Evolutionary conservation across 2,329 filamentous ascomycete genomes (phyloP).

Genomic region (Pseudocercospora cruenta): DNA sequence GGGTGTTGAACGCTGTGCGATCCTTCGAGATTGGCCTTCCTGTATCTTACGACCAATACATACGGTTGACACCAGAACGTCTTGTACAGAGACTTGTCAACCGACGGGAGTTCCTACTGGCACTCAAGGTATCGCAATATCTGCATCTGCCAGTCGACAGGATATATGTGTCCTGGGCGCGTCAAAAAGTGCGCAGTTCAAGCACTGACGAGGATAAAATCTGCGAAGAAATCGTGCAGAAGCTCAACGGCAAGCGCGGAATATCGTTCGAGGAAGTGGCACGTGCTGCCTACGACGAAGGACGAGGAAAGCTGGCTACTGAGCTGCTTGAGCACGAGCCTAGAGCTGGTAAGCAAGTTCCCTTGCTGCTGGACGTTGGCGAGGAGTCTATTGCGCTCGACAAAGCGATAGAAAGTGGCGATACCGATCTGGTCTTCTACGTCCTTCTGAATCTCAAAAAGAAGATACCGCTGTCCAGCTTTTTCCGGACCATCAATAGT

Average conservation of each 20-base stretch:
- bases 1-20: constrained; percentile 88
- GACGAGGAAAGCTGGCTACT: constrained; percentile 83
- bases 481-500: constrained; percentile 88
- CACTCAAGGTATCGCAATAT: constrained; percentile 84
- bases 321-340: constrained; percentile 92
- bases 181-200: constrained; percentile 85
- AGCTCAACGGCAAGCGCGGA: constrained; percentile 82
- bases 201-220: constrained; percentile 85
- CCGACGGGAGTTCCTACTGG: constrained; percentile 87
- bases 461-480: constrained; percentile 84
- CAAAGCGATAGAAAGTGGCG: constrained; percentile 93
- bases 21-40: constrained; percentile 91
- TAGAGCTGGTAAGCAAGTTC: constrained; percentile 92
- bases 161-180: constrained; percentile 97
- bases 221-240: constrained; percentile 82
- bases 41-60: constrained; percentile 90
- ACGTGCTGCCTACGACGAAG: constrained; percentile 90
- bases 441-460: constrained; percentile 87
- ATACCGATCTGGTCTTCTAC: constrained; percentile 88
- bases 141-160: constrained; percentile 81
- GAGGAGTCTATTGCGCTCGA: constrained; percentile 93
- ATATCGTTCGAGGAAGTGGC: constrained; percentile 97
- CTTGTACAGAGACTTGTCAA: constrained; percentile 85
- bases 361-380: constrained; percentile 89
- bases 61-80: constrained; percentile 84